Conservation (phyloP, 176 grass and related monocot genomes). For the Bothriochloa decipiens region DNA sequence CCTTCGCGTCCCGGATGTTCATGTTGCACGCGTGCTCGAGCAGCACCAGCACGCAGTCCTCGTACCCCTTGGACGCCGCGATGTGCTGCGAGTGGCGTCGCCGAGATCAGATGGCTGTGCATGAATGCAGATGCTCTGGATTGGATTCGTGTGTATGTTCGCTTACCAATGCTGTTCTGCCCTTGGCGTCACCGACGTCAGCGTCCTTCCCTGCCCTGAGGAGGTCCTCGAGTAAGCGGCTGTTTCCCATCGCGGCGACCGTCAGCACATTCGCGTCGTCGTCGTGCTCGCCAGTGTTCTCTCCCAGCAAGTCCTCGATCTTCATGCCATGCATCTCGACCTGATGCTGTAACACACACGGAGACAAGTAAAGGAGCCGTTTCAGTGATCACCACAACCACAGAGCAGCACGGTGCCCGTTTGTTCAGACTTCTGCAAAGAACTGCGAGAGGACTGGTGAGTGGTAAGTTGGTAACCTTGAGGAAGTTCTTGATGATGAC, state of each 20-base stretch:
- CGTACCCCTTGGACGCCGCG: constrained; percentile 84
- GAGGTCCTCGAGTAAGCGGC: constrained; percentile 79
- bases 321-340: constrained; percentile 81
- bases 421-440: not conserved
- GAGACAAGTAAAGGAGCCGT: not conserved
- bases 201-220: constrained; percentile 82
- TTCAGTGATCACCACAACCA: not conserved
- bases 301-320: constrained; percentile 51
- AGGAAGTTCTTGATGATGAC: constrained; percentile 87
- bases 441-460: too few species aligned
- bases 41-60: constrained; percentile 77
- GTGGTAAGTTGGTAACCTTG: constrained; percentile 59
- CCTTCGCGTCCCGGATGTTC: constrained; percentile 64
- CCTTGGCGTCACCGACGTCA: constrained; percentile 74
- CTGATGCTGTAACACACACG: constrained; percentile 63
- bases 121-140: not conserved
- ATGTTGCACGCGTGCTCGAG: constrained; percentile 81
- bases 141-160: not conserved
- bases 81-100: constrained; percentile 63
- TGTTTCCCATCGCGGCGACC: constrained; percentile 80
- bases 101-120: not conserved
- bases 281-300: constrained; percentile 12
- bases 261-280: constrained; percentile 66
- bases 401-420: too few species aligned
- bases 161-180: constrained; percentile 85